Evolutionary conservation across 495 filamentous ascomycete species (phyloP), one percentile per base, ranked within the genome.

Genomic region (Annulohypoxylon moriforme): DNA sequence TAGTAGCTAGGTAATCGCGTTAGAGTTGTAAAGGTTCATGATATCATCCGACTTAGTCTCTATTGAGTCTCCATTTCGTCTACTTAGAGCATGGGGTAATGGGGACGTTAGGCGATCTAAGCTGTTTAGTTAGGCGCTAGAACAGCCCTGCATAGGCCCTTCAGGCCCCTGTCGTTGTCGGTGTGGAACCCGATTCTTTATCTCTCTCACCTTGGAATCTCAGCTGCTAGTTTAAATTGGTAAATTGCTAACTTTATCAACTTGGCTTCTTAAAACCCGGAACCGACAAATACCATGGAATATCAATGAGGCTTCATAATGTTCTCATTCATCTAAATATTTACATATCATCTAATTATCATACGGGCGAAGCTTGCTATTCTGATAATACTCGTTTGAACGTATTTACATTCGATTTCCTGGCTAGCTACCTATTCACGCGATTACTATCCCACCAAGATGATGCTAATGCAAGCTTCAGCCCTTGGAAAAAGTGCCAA

Each of bases 401-500:
- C 14, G 14, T 40, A 40, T 36, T 50, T 58, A 38, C 53, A 25
- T 66, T 29, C 20, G 53, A 34, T 31, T 52, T 31, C 47, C 9
- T 57, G 52, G 53, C 49, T 59, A 7, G 25, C 16, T 33, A 36
- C 10, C 10, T 1, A n/a, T n/a, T 67, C 55, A 67, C 53, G 46
- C 64, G 53, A 67, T 67, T 68, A 60, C 65, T 68, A 68, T 68
- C 57, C 33, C 16, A 52, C 64, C 64, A 56, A 56, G 50, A 44
- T n/a, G 31, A 16, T 42, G 10, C 42, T 25, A 67, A 60, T 60
- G 64, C 53, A 60, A 24, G n/a, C 33, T 44, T 68, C 66, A 68
- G 59, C 58, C 59, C 52, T 63, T 42, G 18, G 46, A 1, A 50
- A 46, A 42, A 61, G 33, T 31, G 56, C 65, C 65, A 68, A 68